Evolutionary conservation across 2,329 filamentous ascomycete species (phyloP), one percentile per base, ranked within the genome.

Genomic region (Phyllosticta capitalensis): DNA sequence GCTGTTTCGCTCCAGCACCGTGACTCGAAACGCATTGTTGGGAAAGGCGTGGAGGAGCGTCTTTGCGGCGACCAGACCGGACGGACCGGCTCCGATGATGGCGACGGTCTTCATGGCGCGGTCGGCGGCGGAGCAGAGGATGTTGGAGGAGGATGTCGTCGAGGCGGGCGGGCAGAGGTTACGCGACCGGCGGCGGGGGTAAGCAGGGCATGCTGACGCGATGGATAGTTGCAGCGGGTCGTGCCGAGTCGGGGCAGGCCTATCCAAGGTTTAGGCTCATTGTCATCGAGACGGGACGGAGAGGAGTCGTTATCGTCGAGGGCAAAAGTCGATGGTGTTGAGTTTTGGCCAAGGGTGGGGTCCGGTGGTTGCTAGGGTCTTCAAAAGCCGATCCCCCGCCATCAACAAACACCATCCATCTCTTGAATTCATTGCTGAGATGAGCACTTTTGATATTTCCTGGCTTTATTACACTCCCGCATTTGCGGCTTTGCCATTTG

Each of bases 1-100:
- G 33, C 78, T 67, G 53, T 84, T 80, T 17, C 80, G 75, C 54
- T 95, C 90, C 66, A 87, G 89, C 22, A 95, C 71, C 2, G 83
- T 87, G 54, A 92, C 85, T 5, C 78, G 75, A 73, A 89, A 92
- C 5, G 77, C 75, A 1, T 72, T 70, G 0, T 81, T 76, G 21
- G 30, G 76, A 76, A 67, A 84, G 78, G 72, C 84, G 78, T 62
- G 67, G 9, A 90, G 78, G 26, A 94, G 77, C 0, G 85, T 87
- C 74, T 92, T 94, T 22, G 77, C 76, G 38, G 75, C 71, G 7
- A 73, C 74, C 1, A 79, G 64, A 6, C 76, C 76, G 12, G 74
- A 71, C 6, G 76, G 76, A 0, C 76, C 76, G 10, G 72, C 76
- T 19, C 76, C 76, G 12, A 78, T 66, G 20, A 79, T 71, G 54